These are phyloP conservation scores for Naganishia sp. DNA, from an alignment of 1,284 basidiomycete genomes.

Conservation along the genomic window DNA sequence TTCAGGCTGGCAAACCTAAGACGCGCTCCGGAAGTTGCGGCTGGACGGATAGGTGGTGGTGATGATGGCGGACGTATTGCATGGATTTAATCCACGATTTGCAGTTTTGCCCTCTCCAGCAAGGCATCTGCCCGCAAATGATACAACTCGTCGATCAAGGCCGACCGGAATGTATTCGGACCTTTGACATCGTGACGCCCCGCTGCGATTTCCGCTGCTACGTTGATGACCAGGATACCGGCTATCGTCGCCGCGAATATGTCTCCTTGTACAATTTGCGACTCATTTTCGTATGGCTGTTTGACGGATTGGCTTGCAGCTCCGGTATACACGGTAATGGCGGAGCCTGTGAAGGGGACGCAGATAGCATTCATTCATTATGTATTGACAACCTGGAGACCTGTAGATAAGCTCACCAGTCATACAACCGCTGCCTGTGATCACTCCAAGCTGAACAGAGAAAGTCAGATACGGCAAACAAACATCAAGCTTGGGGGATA, in stretches of 20 bases:
- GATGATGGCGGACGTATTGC: too few relatives aligned
- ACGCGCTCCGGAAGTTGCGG: too few relatives aligned
- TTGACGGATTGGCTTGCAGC: conserved; percentile 59
- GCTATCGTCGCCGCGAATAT: conserved; percentile 73
- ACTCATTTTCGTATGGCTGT: conserved; percentile 37
- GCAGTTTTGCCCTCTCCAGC: conserved; percentile 58
- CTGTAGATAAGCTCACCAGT: conserved; percentile 62
- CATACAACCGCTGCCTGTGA: conserved; percentile 90
- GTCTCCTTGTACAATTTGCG: conserved; percentile 65
- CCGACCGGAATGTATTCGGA: conserved; percentile 83
- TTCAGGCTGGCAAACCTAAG: too few relatives aligned
- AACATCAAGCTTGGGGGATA: neutral
- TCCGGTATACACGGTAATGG: conserved; percentile 65
- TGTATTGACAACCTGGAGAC: neutral
- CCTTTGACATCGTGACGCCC: conserved; percentile 70
- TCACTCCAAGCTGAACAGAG: conserved; percentile 61
- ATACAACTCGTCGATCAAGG: conserved; percentile 79
- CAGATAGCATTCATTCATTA: too few relatives aligned
- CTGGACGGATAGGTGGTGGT: too few relatives aligned
- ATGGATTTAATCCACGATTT: conserved; percentile 35
- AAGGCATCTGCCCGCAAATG: conserved; percentile 64
- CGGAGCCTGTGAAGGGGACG: conserved; percentile 34
- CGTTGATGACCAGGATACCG: conserved; percentile 75
- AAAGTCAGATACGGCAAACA: neutral
- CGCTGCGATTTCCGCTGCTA: conserved; percentile 81